Conservation (phyloP, 305 asterid species). For the Fraxinus nigra region DNA sequence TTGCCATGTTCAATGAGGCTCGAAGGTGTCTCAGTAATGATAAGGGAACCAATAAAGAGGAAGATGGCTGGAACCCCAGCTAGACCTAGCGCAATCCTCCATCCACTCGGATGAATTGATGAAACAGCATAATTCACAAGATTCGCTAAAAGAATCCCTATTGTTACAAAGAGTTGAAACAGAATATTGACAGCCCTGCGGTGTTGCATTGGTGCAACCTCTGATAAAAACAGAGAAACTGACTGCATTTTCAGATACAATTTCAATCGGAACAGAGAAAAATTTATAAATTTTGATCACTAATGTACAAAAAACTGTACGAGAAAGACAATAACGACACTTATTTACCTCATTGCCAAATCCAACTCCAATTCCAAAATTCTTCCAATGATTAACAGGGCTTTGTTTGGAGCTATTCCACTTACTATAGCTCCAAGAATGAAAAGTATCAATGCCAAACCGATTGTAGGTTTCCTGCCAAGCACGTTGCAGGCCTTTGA, state of each 20-base stretch:
- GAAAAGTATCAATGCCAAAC: not conserved
- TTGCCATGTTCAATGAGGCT: conserved; percentile 50
- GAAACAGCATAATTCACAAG: conserved; percentile 49
- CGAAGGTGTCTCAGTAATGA: conserved; percentile 63
- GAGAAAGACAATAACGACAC: not conserved
- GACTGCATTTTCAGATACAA: conserved; percentile 38
- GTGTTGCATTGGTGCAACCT: conserved; percentile 60
- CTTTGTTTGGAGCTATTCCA: not conserved
- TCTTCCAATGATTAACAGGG: conserved; percentile 10
- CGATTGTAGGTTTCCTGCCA: not conserved
- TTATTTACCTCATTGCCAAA: conserved; percentile 17
- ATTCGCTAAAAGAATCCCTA: conserved; percentile 66
- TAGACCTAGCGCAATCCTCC: conserved; percentile 60
- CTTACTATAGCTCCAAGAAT: not conserved
- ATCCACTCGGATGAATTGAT: conserved; percentile 45
- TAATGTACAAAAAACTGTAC: not conserved
- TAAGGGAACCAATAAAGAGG: conserved; percentile 39
- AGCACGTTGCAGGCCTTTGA: conserved; percentile 7
- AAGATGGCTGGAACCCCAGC: conserved; percentile 46
- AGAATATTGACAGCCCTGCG: conserved; percentile 76
- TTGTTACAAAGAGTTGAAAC: conserved; percentile 69
- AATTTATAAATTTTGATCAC: not conserved
- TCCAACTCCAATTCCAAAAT: conserved; percentile 20
- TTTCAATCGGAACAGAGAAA: not conserved
- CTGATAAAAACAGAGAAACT: conserved; percentile 67